A percentile compares a stretch with the other conserved stretches of the same genome.
Evolutionary conservation across 129 eudicot genomes (phyloP).

Genomic region (Escallonia rubra): DNA sequence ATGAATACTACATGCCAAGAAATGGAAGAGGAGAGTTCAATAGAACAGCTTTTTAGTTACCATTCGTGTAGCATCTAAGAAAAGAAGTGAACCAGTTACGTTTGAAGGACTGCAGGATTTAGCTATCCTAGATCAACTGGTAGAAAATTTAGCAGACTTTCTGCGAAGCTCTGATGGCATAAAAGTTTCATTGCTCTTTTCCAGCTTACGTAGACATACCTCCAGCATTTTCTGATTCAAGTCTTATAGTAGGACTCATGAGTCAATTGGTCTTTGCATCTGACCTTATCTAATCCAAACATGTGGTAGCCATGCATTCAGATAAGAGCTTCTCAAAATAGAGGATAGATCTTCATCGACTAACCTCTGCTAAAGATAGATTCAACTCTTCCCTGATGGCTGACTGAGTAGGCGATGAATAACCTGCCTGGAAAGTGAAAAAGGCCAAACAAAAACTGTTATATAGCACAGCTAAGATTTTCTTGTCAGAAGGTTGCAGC

Average conservation of each 20-base stretch:
- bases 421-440: conserved; percentile 39
- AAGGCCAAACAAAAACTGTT: background rate
- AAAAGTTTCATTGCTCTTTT: too few relatives aligned
- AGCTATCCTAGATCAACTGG: too few relatives aligned
- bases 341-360: background rate
- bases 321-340: background rate
- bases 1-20: conserved; percentile 55
- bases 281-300: background rate
- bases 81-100: background rate
- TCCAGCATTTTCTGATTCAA: background rate
- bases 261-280: background rate
- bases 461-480: too few relatives aligned
- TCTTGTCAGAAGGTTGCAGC: too few relatives aligned
- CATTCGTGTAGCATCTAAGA: background rate
- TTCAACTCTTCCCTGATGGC: conserved; percentile 42
- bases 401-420: conserved; percentile 51
- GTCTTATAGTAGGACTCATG: background rate
- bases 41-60: background rate
- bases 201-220: too few relatives aligned
- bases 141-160: background rate
- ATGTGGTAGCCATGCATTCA: background rate
- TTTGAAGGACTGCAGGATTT: background rate
- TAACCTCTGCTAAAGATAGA: conserved; percentile 43
- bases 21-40: conserved; percentile 2
- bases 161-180: background rate